Evolutionary conservation across 2,329 filamentous ascomycete genomes (phyloP).

Genomic region (Scortechinia acanthostroma): DNA sequence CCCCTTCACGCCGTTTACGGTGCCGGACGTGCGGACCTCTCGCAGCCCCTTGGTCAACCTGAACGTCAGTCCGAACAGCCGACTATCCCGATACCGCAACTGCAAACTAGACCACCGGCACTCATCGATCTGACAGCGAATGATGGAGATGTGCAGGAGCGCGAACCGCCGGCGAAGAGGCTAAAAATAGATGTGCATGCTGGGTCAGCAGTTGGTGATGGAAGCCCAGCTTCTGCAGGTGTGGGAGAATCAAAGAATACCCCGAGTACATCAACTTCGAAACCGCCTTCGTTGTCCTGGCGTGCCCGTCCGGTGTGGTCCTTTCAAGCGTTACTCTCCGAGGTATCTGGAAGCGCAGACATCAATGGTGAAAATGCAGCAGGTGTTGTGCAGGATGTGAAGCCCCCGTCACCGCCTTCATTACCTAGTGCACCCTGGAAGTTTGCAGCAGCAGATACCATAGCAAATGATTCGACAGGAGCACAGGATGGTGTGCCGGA

Average conservation of each 20-base stretch:
- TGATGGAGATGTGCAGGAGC: conserved; percentile 19
- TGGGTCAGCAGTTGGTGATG: not conserved
- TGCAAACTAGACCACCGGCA: conserved; percentile 7
- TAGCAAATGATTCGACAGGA: conserved; percentile 8
- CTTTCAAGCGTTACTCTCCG: conserved; percentile 23
- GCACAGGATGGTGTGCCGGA: conserved; percentile 14
- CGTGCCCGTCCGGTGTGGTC: conserved; percentile 26
- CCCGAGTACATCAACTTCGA: conserved; percentile 14
- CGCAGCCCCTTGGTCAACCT: conserved; percentile 5
- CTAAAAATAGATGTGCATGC: conserved; percentile 20
- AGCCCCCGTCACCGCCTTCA: conserved; percentile 17
- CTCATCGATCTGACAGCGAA: conserved; percentile 24
- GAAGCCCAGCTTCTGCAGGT: not conserved
- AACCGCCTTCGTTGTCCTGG: conserved; percentile 17
- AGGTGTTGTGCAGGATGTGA: conserved; percentile 11
- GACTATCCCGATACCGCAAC: not conserved
- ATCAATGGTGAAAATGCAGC: conserved; percentile 11
- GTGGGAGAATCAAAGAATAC: conserved; percentile 15
- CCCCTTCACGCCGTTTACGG: conserved; percentile 10
- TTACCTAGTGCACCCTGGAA: conserved; percentile 25
- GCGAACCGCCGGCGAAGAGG: conserved; percentile 23
- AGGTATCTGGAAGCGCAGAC: conserved; percentile 14
- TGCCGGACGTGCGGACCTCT: conserved; percentile 12
- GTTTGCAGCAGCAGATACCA: conserved; percentile 10
- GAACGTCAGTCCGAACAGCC: not conserved